Percentiles rank a stretch among this genome's conserved stretches.
Evolutionary conservation across 164 flowering plant species (phyloP).

Genomic region (Kingdonia uniflora): DNA sequence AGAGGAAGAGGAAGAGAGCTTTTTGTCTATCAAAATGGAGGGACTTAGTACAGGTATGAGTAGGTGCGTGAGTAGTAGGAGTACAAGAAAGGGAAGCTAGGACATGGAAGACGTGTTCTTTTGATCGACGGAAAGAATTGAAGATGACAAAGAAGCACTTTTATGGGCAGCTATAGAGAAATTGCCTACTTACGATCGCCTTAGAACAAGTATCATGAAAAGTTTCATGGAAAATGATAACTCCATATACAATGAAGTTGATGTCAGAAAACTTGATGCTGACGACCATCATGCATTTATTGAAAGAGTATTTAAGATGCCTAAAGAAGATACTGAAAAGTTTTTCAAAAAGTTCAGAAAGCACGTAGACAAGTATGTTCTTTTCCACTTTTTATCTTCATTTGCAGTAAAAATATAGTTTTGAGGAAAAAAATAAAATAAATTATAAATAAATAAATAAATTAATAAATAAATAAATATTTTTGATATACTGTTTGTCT

Average conservation of each 20-base stretch:
- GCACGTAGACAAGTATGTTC: slow-evolving; percentile 25
- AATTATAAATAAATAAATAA: too few species aligned
- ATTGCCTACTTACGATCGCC: too few species aligned
- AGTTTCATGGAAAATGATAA: slow-evolving; percentile 27
- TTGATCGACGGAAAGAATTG: slow-evolving; percentile 4
- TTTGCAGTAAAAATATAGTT: too few species aligned
- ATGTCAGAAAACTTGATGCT: slow-evolving; percentile 50
- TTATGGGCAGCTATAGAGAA: slow-evolving; percentile 85
- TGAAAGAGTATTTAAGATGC: slow-evolving; percentile 20
- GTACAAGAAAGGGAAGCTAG: background rate
- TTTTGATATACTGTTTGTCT: too few species aligned
- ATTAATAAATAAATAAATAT: too few species aligned
- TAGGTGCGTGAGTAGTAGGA: slow-evolving; percentile 1
- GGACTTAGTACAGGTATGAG: background rate
- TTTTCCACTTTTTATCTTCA: too few species aligned
- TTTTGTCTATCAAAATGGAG: too few species aligned
- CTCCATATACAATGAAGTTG: slow-evolving; percentile 43
- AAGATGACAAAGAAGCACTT: slow-evolving; percentile 79
- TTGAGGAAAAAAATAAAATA: too few species aligned
- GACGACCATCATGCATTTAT: slow-evolving; percentile 42
- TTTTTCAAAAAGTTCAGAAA: slow-evolving; percentile 23
- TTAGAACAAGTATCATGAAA: slow-evolving; percentile 59
- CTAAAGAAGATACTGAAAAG: slow-evolving; percentile 30
- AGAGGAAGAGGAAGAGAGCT: too few species aligned
- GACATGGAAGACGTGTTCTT: background rate